Evolutionary conservation across 148 eudicot genomes (phyloP).

Genomic region (Amaranthus palmeri): DNA sequence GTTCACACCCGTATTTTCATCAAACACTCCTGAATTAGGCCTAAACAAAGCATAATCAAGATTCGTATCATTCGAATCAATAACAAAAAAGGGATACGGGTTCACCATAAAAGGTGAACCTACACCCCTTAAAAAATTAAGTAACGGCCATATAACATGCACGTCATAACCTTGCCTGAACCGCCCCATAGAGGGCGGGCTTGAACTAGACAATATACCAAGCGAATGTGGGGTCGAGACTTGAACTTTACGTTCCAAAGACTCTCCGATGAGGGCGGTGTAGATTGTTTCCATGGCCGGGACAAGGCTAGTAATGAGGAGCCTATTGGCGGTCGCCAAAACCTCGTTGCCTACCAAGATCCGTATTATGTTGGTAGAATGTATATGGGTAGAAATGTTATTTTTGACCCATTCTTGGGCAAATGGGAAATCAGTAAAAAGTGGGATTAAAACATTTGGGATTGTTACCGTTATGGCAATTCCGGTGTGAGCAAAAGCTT

Average conservation of each 20-base stretch:
- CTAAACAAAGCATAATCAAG: conserved; percentile 50
- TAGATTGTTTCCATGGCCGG: conserved; percentile 57
- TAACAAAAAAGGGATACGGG: conserved; percentile 61
- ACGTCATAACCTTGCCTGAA: conserved; percentile 52
- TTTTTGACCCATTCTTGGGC: conserved; percentile 49
- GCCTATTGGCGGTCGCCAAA: conserved; percentile 40
- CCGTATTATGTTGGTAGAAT: conserved; percentile 44
- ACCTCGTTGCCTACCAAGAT: conserved; percentile 72
- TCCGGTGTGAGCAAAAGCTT: conserved; percentile 55
- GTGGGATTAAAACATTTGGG: conserved; percentile 54
- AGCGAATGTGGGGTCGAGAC: conserved; percentile 68
- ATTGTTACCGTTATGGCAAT: conserved; percentile 47
- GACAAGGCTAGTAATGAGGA: conserved; percentile 41
- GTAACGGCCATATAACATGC: conserved; percentile 46
- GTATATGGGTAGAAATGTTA: conserved; percentile 33
- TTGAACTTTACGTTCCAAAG: conserved; percentile 32
- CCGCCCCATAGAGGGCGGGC: conserved; percentile 55
- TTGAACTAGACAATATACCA: conserved; percentile 45
- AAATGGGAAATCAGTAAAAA: conserved; percentile 30
- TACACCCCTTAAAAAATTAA: conserved; percentile 43
- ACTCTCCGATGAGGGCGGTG: conserved; percentile 36
- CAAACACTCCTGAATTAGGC: conserved; percentile 44
- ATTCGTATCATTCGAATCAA: conserved; percentile 22
- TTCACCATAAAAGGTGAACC: conserved; percentile 60
- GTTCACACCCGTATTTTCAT: conserved; percentile 34